These are phyloP conservation scores for Ustilago hordei DNA, from an alignment of 1,284 basidiomycete species.

Conservation along the genomic window DNA sequence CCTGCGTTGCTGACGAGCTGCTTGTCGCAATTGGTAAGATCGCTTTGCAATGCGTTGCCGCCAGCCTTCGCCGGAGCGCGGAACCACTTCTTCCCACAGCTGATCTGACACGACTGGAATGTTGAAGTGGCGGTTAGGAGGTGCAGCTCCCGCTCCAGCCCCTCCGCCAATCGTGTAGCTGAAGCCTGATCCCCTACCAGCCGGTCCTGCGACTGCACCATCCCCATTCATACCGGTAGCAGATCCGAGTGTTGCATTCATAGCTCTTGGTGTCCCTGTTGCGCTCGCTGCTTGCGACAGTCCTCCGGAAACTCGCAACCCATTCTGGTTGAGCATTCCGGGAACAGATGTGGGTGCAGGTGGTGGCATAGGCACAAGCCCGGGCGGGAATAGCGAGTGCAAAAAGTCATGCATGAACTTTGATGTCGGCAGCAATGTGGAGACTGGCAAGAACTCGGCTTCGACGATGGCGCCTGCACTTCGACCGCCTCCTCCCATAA, in stretches of 20 bases:
- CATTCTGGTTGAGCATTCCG: constrained; percentile 8
- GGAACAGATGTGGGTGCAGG: not conserved
- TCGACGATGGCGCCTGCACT: constrained; percentile 54
- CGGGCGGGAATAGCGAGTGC: constrained; percentile 37
- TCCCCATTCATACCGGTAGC: constrained; percentile 7
- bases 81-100: constrained; percentile 54
- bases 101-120: constrained; percentile 47
- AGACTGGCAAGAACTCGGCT: constrained; percentile 48
- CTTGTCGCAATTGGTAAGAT: constrained; percentile 16
- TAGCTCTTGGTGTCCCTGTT: constrained; percentile 14
- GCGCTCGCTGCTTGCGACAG: constrained; percentile 13
- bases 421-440: constrained; percentile 32
- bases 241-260: constrained; percentile 7
- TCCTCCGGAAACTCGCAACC: not conserved
- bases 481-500: constrained; percentile 47
- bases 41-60: constrained; percentile 24
- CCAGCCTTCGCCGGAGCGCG: constrained; percentile 43
- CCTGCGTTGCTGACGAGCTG: constrained; percentile 15
- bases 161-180: constrained; percentile 38
- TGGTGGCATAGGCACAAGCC: constrained; percentile 21
- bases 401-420: constrained; percentile 47
- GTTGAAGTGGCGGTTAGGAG: constrained; percentile 38
- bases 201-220: not conserved
- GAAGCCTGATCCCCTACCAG: constrained; percentile 7
- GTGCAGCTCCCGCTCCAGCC: constrained; percentile 2